Percentiles rank a stretch among this genome's conserved stretches.
These are phyloP conservation scores for Ophiostoma angusticollis DNA, from an alignment of 2,329 filamentous ascomycete species.

Conservation along the genomic window DNA sequence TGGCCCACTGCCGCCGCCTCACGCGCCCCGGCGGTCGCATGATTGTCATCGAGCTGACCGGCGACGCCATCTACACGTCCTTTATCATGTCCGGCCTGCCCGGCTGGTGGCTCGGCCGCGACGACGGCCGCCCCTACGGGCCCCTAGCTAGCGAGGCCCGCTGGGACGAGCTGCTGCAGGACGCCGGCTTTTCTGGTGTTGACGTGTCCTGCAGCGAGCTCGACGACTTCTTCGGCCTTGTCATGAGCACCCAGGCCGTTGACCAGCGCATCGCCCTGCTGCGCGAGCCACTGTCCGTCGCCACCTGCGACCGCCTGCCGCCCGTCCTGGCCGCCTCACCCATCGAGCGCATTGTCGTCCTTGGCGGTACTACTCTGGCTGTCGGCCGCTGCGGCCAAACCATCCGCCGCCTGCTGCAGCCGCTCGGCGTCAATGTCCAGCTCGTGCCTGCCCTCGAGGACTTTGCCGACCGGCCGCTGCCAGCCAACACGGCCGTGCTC, in stretches of 20 bases:
- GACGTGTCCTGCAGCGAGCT: slow-evolving; percentile 10
- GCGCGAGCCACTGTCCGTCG: slow-evolving; percentile 12
- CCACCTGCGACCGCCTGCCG: neutral
- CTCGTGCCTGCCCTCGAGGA: slow-evolving; percentile 1
- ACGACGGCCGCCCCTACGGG: slow-evolving; percentile 8
- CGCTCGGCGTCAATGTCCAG: slow-evolving; percentile 1
- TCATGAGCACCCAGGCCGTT: slow-evolving; percentile 17
- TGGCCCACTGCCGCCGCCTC: slow-evolving; percentile 22
- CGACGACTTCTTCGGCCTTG: slow-evolving; percentile 9
- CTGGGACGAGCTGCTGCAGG: slow-evolving; percentile 16
- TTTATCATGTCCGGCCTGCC: slow-evolving; percentile 11
- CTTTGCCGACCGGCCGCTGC: neutral
- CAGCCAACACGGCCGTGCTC: slow-evolving; percentile 11
- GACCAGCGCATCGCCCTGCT: slow-evolving; percentile 15
- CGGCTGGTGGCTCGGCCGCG: slow-evolving; percentile 14
- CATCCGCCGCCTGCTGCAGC: slow-evolving; percentile 7
- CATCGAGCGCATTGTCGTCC: slow-evolving; percentile 11
- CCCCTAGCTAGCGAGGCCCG: slow-evolving; percentile 7
- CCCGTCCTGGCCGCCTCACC: neutral
- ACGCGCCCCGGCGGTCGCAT: slow-evolving; percentile 29
- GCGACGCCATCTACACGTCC: slow-evolving; percentile 6
- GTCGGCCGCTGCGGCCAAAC: slow-evolving; percentile 2
- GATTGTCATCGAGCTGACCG: slow-evolving; percentile 13
- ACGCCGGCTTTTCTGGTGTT: slow-evolving; percentile 17
- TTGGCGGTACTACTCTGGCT: slow-evolving; percentile 12